Evolutionary conservation across 371 early-diverging fungal species (phyloP), one percentile per base, ranked within the genome.

Genomic region (Actinomortierella ambigua): DNA sequence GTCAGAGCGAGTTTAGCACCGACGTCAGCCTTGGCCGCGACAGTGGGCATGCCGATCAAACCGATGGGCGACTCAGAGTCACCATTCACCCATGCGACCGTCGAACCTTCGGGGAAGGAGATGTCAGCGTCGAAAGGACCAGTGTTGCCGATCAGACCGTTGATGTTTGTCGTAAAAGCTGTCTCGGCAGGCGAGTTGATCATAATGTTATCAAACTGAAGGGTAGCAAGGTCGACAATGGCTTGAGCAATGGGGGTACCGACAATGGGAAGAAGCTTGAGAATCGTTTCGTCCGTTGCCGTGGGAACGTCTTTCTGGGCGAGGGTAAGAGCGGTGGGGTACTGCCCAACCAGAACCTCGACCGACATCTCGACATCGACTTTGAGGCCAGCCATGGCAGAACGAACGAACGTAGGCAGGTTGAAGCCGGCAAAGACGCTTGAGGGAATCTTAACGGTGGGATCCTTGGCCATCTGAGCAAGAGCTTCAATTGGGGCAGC

Each of bases 41-140:
- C 65, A 13, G 29, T 28, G 17, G 85, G 80, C 82, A 89, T 85
- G 50, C 78, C 75, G 29, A 82, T 81, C 22, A 57, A 70, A 61
- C 86, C 85, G 40, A 86, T 69, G n/a, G 61, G 48, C 8, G 42
- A 7, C 34, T 57, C 58, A n/a, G 57, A 43, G 24, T 58, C 77
- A n/a, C 71, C 73, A 29, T 76, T 80, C 29, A 81, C 59, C 88
- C 88, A 88, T 29, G 61, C 59, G 29, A 86, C 81, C 6, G 68
- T 75, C 29, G 84, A 66, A 14, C 81, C 79, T 26, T 41, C 50
- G 39, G 84, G 82, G 81, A 88, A 88, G 17, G 64, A 46, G 44
- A 88, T 86, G 0, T 75, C 65, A 14, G 88, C 85, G 57, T 73
- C 80, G 53, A 88, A 76, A 17, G 82, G 82, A 61, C 88, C 88